Evolutionary conservation across 2,329 filamentous ascomycete genomes (phyloP), one percentile per base, ranked within the genome.

Genomic region (Parastagonospora nodorum): DNA sequence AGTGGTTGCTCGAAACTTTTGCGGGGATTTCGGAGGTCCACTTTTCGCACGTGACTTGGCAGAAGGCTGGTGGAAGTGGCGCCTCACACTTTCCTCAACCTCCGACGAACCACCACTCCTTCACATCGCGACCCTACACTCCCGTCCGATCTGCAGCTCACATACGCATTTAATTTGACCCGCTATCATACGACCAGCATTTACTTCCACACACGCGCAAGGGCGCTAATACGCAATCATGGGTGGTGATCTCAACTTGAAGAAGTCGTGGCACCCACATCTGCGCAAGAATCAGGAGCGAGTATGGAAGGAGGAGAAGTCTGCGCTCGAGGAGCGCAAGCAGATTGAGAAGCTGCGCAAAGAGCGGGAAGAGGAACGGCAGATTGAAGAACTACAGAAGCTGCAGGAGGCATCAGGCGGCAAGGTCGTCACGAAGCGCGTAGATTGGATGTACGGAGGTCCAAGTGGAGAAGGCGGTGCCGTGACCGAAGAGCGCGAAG

Each of bases 381-480:
- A 89, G 41, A 89, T 96, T 60, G 91, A 97, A 73, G 92, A 97
- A 73, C 84, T 97, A 1, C 90, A 97, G 74, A 85, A 87, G 45
- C 83, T 97, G 60, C 90, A 97, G 49, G 94, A 97, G 75, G 87
- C 88, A 2, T 88, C 92, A 0, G 94, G 94, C 32, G 92, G 92
- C 48, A 85, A 84, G 64, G 92, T 91, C 68, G 83, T 88, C 45
- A 78, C 88, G 28, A 88, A 93, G 64, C 86, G 92, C 31, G 93
- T 99, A 24, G 94, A 97, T 67, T 99, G 94, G 90, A 97, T 99
- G 91, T 99, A 99, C 75, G 86, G 88, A 63, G 93, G 93, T 1
- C 92, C 94, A 7, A 88, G 88, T 42, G 82, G 81, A 49, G 90
- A 90, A 31, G 87, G 89, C 67, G 84, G 83, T 19, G 76, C 73